Percentiles rank a stretch among this genome's conserved stretches.
Conservation (phyloP, 371 early-diverging fungal species). For the Funneliformis caledonium region DNA sequence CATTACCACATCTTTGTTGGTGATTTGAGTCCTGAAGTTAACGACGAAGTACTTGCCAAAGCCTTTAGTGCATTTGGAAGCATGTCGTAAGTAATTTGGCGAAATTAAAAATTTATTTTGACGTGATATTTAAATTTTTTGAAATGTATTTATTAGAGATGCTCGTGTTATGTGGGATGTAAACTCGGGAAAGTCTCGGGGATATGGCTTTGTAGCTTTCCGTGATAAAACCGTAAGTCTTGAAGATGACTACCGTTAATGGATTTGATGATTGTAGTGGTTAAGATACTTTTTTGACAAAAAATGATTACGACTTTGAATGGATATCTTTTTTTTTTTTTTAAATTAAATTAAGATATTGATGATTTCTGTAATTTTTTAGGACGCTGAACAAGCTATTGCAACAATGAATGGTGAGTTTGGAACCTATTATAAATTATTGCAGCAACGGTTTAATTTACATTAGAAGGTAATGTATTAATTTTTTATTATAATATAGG, state of each 20-base stretch:
- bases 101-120: not conserved
- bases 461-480: not conserved
- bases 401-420: slow-evolving; percentile 74
- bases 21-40: slow-evolving; percentile 80
- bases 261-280: not conserved
- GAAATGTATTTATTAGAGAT: slow-evolving; percentile 54
- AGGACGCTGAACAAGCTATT: slow-evolving; percentile 84
- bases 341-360: not conserved
- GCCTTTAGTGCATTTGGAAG: slow-evolving; percentile 75
- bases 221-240: slow-evolving; percentile 62
- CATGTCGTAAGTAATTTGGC: slow-evolving; percentile 66
- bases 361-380: slow-evolving; percentile 5
- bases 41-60: slow-evolving; percentile 68
- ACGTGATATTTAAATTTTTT: not conserved
- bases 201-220: slow-evolving; percentile 86
- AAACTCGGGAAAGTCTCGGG: slow-evolving; percentile 79
- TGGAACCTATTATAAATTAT: not conserved
- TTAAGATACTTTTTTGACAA: not conserved
- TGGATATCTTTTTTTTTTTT: not conserved
- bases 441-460: not conserved
- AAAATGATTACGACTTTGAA: slow-evolving; percentile 1
- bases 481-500: slow-evolving; percentile 39
- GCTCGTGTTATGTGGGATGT: slow-evolving; percentile 88
- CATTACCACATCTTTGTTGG: slow-evolving; percentile 88
- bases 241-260: not conserved